phyloP scores from a whole-genome alignment of 2,329 filamentous ascomycete species.

The Podosphaera aphanis region DNA sequence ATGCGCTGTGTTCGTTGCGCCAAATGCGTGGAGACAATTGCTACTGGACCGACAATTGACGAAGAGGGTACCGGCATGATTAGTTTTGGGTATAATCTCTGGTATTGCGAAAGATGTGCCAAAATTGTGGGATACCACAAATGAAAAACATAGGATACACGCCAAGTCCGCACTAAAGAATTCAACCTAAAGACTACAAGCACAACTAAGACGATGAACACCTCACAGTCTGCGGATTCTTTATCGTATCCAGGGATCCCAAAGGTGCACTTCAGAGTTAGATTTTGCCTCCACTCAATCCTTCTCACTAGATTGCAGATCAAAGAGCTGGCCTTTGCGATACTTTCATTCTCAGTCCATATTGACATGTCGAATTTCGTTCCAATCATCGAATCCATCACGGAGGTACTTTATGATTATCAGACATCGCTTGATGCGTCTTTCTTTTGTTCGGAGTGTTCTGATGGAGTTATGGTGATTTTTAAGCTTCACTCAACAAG shows the following conservation, averaged over 20 bases:
- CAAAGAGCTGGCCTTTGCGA: neutral
- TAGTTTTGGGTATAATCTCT: slow-evolving; percentile 38
- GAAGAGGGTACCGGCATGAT: slow-evolving; percentile 36
- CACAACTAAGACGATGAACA: neutral
- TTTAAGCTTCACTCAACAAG: too few relatives aligned
- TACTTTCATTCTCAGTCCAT: neutral
- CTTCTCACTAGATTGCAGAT: neutral
- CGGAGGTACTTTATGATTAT: neutral
- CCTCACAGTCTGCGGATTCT: neutral
- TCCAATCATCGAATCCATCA: neutral
- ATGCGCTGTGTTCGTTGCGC: slow-evolving; percentile 40
- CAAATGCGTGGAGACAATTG: slow-evolving; percentile 34
- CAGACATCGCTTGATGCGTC: too few relatives aligned
- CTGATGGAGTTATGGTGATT: too few relatives aligned
- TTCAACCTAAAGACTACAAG: neutral
- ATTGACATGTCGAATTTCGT: neutral
- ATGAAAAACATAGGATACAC: neutral
- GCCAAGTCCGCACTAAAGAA: neutral
- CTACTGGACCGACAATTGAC: slow-evolving; percentile 19
- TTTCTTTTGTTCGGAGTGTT: too few relatives aligned
- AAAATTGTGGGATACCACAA: slow-evolving; percentile 32
- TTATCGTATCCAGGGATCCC: neutral
- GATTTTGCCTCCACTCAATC: neutral
- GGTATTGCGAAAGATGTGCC: slow-evolving; percentile 42
- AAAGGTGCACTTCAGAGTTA: neutral